Evolutionary conservation across 768 basidiomycete species (phyloP).

Genomic region (Boletus tomentosulus): DNA sequence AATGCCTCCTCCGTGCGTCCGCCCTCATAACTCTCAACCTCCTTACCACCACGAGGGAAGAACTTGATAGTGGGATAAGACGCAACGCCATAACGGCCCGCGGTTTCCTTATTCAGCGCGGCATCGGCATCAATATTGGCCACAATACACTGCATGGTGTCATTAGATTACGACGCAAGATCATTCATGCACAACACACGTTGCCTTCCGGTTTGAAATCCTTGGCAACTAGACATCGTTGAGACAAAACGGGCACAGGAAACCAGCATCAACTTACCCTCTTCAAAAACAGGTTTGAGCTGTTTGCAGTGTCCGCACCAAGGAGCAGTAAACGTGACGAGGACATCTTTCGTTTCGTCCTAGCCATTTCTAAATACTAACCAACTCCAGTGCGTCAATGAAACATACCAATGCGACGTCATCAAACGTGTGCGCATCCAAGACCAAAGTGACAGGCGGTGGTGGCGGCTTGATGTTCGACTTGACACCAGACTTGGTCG

Average conservation of each 20-base stretch:
- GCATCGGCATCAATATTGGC: slow-evolving; percentile 92
- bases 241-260: not conserved
- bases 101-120: slow-evolving; percentile 67
- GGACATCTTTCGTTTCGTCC: slow-evolving; percentile 72
- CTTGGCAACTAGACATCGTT: slow-evolving; percentile 51
- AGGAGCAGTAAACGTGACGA: slow-evolving; percentile 81
- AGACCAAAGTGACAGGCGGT: slow-evolving; percentile 60
- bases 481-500: slow-evolving; percentile 72
- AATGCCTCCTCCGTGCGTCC: slow-evolving; percentile 73
- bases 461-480: slow-evolving; percentile 87
- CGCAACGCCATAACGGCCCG: slow-evolving; percentile 63
- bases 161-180: slow-evolving; percentile 5
- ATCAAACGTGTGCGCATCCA: slow-evolving; percentile 73
- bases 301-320: slow-evolving; percentile 97
- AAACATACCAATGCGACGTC: slow-evolving; percentile 57
- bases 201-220: slow-evolving; percentile 75
- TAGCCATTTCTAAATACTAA: slow-evolving; percentile 22
- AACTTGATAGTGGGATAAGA: slow-evolving; percentile 96
- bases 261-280: slow-evolving; percentile 40
- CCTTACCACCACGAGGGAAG: slow-evolving; percentile 72
- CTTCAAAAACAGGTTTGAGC: slow-evolving; percentile 83
- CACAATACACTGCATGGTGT: slow-evolving; percentile 63
- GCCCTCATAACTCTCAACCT: slow-evolving; percentile 63
- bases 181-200: slow-evolving; percentile 37
- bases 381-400: slow-evolving; percentile 10